A percentile compares a stretch with the other conserved stretches of the same genome.
Conservation (phyloP, 2,329 filamentous ascomycete species). For the Phyllosticta citrichinensis region DNA sequence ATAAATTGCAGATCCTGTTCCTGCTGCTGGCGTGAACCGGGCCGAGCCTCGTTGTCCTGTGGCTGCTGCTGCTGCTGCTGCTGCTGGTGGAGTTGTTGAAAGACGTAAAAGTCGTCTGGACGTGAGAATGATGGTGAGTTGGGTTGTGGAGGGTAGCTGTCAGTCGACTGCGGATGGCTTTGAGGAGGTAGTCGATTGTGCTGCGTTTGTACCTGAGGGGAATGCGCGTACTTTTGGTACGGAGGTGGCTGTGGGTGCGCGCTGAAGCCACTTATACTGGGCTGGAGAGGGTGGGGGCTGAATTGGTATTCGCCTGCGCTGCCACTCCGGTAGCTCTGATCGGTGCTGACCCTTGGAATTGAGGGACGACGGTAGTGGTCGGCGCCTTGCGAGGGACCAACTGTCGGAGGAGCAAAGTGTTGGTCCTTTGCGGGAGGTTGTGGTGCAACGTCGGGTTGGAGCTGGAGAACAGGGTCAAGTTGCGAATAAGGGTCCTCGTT, state of each 20-base stretch:
- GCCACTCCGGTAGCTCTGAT: conserved; percentile 22
- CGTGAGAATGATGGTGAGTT: conserved; percentile 9
- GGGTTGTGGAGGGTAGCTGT: conserved; percentile 22
- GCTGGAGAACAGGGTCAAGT: conserved; percentile 28
- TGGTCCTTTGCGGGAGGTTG: conserved; percentile 27
- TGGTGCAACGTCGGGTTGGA: conserved; percentile 20
- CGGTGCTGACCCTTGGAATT: conserved; percentile 28
- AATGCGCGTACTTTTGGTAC: conserved; percentile 4
- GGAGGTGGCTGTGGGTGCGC: conserved; percentile 3
- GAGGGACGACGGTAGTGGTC: conserved; percentile 4
- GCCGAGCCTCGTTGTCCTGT: conserved; percentile 19
- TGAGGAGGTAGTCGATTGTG: conserved; percentile 16
- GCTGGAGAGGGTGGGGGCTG: conserved; percentile 27
- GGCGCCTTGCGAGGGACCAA: not conserved
- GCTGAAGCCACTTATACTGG: conserved; percentile 8
- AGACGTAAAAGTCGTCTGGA: conserved; percentile 14
- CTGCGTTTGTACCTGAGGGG: conserved; percentile 4
- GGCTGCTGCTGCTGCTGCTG: conserved; percentile 23
- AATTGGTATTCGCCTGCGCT: conserved; percentile 31
- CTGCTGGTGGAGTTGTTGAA: conserved; percentile 23
- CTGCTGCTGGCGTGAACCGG: conserved; percentile 21
- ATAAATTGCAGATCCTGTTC: conserved; percentile 9
- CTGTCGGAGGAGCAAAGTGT: conserved; percentile 12
- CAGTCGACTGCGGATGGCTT: conserved; percentile 18
- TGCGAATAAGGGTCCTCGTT: conserved; percentile 21